Base-by-base conservation (phyloP, 1,284 basidiomycete genomes). In the Heterobasidion annosum region DNA sequence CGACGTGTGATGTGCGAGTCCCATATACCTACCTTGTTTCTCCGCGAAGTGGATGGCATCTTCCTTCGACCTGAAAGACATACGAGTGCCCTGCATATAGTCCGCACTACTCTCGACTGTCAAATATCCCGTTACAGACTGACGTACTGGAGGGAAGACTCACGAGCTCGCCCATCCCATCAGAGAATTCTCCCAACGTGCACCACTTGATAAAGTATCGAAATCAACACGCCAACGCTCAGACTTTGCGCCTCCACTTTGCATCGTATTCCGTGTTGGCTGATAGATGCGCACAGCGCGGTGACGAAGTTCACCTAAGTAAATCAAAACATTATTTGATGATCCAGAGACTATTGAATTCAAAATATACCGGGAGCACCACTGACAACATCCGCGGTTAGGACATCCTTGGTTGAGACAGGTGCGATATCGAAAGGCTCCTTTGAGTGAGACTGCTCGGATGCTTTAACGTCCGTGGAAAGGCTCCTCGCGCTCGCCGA, bases 131-230 rank as follows among this genome's bases (percentile, higher is more conserved):
- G 25, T 25, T 25, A 25, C 25, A 25, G 25, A 25, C 25, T 4
- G 4, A 25, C 3, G 25, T 25, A 25, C 25, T 25, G 4, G 25
- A 25, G 25, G 25, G 43, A 51, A n/a, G 5, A 77, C 87, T 71
- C 66, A 93, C 91, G 87, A 91, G 72, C 85, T 90, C 0, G 94
- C 94, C 82, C 85, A 99, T 54, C 96, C 96, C 91, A 99, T 99
- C 63, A 99, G 71, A n/a, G 93, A 93, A 68, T 98, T 98, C 79
- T 98, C 94, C 96, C 96, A 99, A 57, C 96, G 81, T 12, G 91
- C 94, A 35, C 81, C 85, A 46, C 94, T 93, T 60, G 84, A 85
- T 16, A 98, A 74, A 56, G 87, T 87, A 64, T 99, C 96, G 77
- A 88, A 99, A 72, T 99, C 96, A 65, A 99, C 85, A 60, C 93